Evolutionary conservation across 495 filamentous ascomycete genomes (phyloP), one percentile per base, ranked within the genome.

Genomic region (Opeltia flavorubescens): DNA sequence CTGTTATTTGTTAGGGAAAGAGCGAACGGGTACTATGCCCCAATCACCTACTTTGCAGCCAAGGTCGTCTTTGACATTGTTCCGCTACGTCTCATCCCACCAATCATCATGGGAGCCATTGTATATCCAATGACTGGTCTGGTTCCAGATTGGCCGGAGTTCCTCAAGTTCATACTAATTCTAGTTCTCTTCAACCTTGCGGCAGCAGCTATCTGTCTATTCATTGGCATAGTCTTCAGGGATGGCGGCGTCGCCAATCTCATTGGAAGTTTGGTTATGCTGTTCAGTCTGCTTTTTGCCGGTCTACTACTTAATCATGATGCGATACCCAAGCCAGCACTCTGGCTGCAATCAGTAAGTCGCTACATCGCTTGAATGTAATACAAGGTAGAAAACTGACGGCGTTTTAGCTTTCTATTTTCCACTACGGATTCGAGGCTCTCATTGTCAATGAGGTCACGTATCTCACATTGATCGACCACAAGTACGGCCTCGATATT

Each of bases 91-190:
- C 82, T 99, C 47, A 84, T 99, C 48, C 91, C 91, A 25, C 93
- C 91, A 2, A 84, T 96, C 54, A 83, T 99, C 47, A 89, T 96
- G 74, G 93, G 91, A n/a, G 71, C 83, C 6, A 94, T 99, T 51
- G 75, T 99, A 21, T 99, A 99, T 63, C 91, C 91, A 1, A 99
- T 99, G 93, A 86, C 89, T 0, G 91, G 91, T n/a, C 70, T 99
- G 7, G 81, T 89, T 31, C 72, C 89, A 3, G 80, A 85, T 41
- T 81, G 78, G 68, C 72, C 77, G 9, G 78, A 93, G 55, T 99
- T 99, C 62, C 71, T 91, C 54, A 84, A 83, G 47, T 99, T 95
- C 57, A 75, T 96, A 55, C 70, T 96, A 6, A 83, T 95, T 23
- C 68, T 99, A 28, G 83, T 95, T 3, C 77, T 99, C 24, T 99